phyloP scores from a whole-genome alignment of 495 filamentous ascomycete species.

The Aspergillus panamensis region DNA sequence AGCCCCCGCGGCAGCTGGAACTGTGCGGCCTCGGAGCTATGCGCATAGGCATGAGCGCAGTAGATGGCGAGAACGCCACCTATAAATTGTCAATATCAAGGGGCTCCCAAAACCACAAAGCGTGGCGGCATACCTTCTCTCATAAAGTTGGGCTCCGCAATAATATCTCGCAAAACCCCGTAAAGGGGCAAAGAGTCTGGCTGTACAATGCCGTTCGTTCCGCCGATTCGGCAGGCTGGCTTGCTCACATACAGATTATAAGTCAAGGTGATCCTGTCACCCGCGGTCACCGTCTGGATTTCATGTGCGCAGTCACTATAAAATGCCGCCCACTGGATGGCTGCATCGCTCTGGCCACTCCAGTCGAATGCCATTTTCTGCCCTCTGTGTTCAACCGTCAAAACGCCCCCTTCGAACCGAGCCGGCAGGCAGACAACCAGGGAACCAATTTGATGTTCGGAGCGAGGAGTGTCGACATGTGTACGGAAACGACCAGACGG shows the following conservation, averaged over 20 bases:
- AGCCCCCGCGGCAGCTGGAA: constrained; percentile 57
- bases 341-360: constrained; percentile 20
- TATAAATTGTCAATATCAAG: not conserved
- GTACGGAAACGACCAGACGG: constrained; percentile 50
- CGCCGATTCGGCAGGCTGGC: not conserved
- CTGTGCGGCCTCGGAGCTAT: constrained; percentile 41
- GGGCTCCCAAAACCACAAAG: not conserved
- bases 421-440: constrained; percentile 53
- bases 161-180: not conserved
- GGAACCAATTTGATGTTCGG: constrained; percentile 47
- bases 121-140: constrained; percentile 5
- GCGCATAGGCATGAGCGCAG: constrained; percentile 20
- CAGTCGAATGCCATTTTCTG: constrained; percentile 43
- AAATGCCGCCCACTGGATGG: constrained; percentile 57
- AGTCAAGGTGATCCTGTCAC: constrained; percentile 54
- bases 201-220: not conserved
- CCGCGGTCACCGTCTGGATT: constrained; percentile 49
- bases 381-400: constrained; percentile 24
- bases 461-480: constrained; percentile 56
- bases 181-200: constrained; percentile 8
- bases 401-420: constrained; percentile 36
- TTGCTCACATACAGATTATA: constrained; percentile 52
- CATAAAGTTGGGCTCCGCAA: constrained; percentile 6
- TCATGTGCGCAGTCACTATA: constrained; percentile 62
- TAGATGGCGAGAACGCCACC: constrained; percentile 18